Percentiles rank a stretch among this genome's conserved stretches.
Evolutionary conservation across 257 asterid species (phyloP).

Genomic region (Scutellaria barbata): DNA sequence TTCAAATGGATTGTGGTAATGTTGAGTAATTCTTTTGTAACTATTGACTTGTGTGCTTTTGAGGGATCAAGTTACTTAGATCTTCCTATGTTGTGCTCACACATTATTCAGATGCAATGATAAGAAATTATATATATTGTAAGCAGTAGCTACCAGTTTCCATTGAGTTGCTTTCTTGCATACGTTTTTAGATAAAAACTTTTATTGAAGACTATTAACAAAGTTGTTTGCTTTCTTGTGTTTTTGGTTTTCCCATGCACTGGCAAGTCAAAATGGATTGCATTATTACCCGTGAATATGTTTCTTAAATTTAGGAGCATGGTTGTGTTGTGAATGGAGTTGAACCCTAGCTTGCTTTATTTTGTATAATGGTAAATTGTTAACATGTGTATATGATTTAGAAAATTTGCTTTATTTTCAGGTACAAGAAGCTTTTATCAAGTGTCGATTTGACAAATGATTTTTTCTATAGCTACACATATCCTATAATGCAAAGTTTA

Average conservation of each 20-base stretch:
- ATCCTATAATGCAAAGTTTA: conserved; percentile 92
- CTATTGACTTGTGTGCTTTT: conserved; percentile 17
- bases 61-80: not conserved
- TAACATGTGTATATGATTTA: conserved; percentile 24
- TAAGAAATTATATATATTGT: not conserved
- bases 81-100: not conserved
- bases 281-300: conserved; percentile 14
- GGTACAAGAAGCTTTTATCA: conserved; percentile 98
- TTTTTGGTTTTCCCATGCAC: conserved; percentile 15
- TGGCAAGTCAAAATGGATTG: conserved; percentile 10
- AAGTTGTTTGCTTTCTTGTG: conserved; percentile 3
- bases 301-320: conserved; percentile 20
- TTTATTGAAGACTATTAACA: not conserved
- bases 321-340: conserved; percentile 25
- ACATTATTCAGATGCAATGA: not conserved
- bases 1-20: not conserved
- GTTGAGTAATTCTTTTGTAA: conserved; percentile 19
- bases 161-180: conserved; percentile 7
- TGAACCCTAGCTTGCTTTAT: not conserved
- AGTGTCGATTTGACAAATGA: conserved; percentile 97
- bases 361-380: conserved; percentile 1
- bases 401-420: conserved; percentile 45
- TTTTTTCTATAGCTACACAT: conserved; percentile 94
- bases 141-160: not conserved
- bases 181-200: not conserved